Conservation (phyloP, 306 rosid genomes). For the Fragaria iinumae region DNA sequence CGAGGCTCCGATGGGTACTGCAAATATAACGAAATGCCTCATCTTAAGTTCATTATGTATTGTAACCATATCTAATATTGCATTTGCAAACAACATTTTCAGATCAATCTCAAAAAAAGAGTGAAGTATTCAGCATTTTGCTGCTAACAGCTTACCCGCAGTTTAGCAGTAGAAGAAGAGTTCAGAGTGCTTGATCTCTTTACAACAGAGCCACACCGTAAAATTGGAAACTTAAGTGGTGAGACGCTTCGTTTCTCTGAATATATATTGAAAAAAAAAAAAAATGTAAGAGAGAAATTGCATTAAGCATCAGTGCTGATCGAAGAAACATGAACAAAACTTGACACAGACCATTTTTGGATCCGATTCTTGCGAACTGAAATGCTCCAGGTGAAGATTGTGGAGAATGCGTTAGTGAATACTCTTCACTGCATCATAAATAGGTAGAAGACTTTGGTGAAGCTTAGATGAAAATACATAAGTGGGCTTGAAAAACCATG, state of each 20-base stretch:
- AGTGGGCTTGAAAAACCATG: not conserved
- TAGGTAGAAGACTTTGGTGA: not conserved
- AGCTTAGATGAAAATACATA: not conserved
- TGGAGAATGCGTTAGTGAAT: slow-evolving; percentile 17
- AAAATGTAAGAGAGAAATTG: not conserved
- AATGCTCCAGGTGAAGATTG: slow-evolving; percentile 19
- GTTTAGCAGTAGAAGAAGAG: slow-evolving; percentile 21
- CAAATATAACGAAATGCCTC: not conserved
- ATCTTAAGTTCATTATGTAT: not conserved
- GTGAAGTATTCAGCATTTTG: not conserved
- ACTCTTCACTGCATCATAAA: slow-evolving; percentile 19
- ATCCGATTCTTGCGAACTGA: slow-evolving; percentile 24
- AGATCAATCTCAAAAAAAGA: not conserved
- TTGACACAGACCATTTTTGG: slow-evolving; percentile 27
- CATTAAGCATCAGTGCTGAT: not conserved
- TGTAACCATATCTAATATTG: not conserved
- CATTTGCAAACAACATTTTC: not conserved
- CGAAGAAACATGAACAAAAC: not conserved
- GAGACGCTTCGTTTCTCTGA: slow-evolving; percentile 29
- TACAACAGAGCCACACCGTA: slow-evolving; percentile 29
- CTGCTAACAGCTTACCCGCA: slow-evolving; percentile 22
- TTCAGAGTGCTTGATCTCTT: slow-evolving; percentile 26
- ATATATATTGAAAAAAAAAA: not conserved
- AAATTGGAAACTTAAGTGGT: slow-evolving; percentile 20
- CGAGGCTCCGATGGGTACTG: slow-evolving; percentile 29